Evolutionary conservation across 108 stramenopile genomes (phyloP).

Genomic region (Nannochloropsis granulata): DNA sequence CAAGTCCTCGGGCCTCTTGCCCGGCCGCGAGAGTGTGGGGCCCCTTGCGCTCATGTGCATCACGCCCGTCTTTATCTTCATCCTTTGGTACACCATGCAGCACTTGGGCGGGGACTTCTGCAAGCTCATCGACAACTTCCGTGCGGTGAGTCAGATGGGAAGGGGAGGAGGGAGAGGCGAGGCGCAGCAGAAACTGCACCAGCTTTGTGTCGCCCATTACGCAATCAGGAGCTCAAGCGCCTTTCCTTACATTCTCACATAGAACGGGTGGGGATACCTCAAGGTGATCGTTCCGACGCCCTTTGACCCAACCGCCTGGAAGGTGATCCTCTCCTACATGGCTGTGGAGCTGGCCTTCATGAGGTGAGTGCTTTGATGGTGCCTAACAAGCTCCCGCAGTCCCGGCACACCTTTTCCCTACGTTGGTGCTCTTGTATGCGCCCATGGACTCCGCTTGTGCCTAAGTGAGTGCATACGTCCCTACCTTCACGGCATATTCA

Average conservation of each 20-base stretch:
- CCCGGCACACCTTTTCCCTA: neutral
- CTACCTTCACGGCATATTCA: too few species aligned
- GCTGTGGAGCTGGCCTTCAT: constrained; percentile 56
- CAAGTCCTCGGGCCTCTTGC: constrained; percentile 16
- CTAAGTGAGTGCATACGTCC: too few species aligned
- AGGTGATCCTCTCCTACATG: constrained; percentile 51
- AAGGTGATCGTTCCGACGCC: constrained; percentile 25
- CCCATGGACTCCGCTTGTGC: too few species aligned
- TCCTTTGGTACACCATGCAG: constrained; percentile 8
- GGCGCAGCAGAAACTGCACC: too few species aligned
- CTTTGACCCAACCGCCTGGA: constrained; percentile 45
- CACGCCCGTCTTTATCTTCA: constrained; percentile 10
- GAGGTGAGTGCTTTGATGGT: neutral
- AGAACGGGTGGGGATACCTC: constrained; percentile 2
- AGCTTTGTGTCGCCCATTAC: too few species aligned
- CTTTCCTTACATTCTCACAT: neutral
- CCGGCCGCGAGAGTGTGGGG: constrained; percentile 7
- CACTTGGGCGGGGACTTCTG: neutral
- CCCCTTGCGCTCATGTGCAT: constrained; percentile 5
- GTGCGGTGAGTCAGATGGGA: neutral
- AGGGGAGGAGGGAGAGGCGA: too few species aligned
- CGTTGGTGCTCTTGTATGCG: neutral
- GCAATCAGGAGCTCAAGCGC: too few species aligned
- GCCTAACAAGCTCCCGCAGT: neutral
- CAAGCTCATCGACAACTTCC: neutral